These are phyloP conservation scores for Russula olivacea DNA, from an alignment of 768 basidiomycete genomes.

Conservation along the genomic window DNA sequence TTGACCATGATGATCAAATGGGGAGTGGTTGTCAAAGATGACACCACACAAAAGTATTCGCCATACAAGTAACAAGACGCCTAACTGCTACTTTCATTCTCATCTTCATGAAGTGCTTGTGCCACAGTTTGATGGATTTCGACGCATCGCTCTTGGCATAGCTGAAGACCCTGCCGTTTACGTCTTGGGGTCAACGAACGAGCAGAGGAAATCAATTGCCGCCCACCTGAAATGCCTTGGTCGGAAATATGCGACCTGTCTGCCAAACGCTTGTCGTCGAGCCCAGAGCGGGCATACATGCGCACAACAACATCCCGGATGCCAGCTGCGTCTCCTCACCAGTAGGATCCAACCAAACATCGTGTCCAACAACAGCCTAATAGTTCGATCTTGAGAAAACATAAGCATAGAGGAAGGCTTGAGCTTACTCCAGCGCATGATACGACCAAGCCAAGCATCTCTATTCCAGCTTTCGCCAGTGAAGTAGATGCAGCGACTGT, in stretches of 20 bases:
- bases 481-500: conserved; percentile 85
- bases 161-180: conserved; percentile 53
- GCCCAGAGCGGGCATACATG: conserved; percentile 84
- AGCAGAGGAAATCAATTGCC: conserved; percentile 3
- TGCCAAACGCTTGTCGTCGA: conserved; percentile 85
- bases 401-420: conserved; percentile 2
- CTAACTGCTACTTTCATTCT: conserved; percentile 16
- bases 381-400: conserved; percentile 15
- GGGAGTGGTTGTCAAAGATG: not conserved
- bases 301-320: conserved; percentile 64
- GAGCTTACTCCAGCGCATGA: conserved; percentile 71
- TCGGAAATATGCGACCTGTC: conserved; percentile 56
- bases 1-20: too few species aligned
- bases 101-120: conserved; percentile 52
- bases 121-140: conserved; percentile 74
- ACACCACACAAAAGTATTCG: not conserved
- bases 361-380: conserved; percentile 51
- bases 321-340: conserved; percentile 56
- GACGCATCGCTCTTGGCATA: conserved; percentile 62
- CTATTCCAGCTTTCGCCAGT: conserved; percentile 88
- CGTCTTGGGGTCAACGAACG: not conserved
- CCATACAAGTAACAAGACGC: not conserved
- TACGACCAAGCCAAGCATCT: conserved; percentile 81
- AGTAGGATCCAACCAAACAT: conserved; percentile 78
- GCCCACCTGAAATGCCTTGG: conserved; percentile 53